Evolutionary conservation across 2,329 filamentous ascomycete genomes (phyloP), one percentile per base, ranked within the genome.

Genomic region (Thyridium curvatum): DNA sequence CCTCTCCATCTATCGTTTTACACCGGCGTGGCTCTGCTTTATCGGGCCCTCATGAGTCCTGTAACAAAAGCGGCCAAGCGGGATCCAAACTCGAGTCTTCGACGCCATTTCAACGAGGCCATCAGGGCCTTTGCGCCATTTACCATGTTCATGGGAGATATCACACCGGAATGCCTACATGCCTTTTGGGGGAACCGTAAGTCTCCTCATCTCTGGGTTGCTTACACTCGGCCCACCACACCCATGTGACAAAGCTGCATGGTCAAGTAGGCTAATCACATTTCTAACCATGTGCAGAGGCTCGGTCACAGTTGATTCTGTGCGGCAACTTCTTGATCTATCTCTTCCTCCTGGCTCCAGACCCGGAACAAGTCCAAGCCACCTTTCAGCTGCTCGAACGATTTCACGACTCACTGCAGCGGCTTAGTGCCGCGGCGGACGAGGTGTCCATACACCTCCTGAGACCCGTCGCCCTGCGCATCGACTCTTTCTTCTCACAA

Each of bases 251-350:
- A n/a, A n/a, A n/a, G 17, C 34, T 36, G 26, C 34, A 30, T n/a
- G 14, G 18, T 29, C 18, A 36, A 36, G 34, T 8, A 30, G 21
- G 21, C 21, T 18, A 28, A 18, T 21, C 10, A 6, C 30, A 39
- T 49, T 14, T 48, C 38, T 28, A 18, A n/a, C 18, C 30, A 17
- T 31, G 26, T 37, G 37, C 39, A 50, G 56, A 59, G 40, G 53
- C 54, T 14, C 60, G 68, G 12, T 68, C 65, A 8, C 66, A 71
- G 40, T 50, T 71, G 1, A 68, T 70, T 4, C 52, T 69, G 0
- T 66, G 64, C 30, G 65, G 66, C 13, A 71, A 71, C 45, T 70
- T 71, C 37, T 54, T 71, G 35, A 66, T 71, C 18, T 69, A 69
- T 42, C 55, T 71, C 0, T 71, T 71, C 35, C 54, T 71, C 2